Conservation (phyloP, 1,139 yeast species). For the Geotrichum bryndzae region DNA sequence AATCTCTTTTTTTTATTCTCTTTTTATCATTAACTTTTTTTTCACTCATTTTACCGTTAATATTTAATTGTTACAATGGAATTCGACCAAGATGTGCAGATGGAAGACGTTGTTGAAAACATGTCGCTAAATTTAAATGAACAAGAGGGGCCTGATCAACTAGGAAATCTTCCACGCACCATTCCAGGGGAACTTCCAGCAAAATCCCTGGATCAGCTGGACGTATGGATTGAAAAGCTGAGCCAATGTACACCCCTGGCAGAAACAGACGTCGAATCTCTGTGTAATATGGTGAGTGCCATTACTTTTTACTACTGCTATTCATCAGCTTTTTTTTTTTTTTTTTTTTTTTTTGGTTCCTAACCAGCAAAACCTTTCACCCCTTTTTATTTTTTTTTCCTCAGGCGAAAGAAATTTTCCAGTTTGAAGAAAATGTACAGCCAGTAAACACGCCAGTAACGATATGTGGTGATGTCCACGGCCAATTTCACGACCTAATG, state of each 20-base stretch:
- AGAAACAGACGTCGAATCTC: constrained; percentile 69
- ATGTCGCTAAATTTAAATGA: not conserved
- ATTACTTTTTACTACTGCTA: not conserved
- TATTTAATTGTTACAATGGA: constrained; percentile 9
- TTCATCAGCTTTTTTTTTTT: not conserved
- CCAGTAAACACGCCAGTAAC: constrained; percentile 88
- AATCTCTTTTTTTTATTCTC: not conserved
- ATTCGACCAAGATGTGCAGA: constrained; percentile 16
- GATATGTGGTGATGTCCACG: constrained; percentile 91
- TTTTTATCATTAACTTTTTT: not conserved
- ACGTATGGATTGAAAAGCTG: constrained; percentile 79
- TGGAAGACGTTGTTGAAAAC: constrained; percentile 18
- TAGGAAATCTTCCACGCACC: not conserved
- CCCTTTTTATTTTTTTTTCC: not conserved
- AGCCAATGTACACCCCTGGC: constrained; percentile 73
- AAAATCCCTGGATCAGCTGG: constrained; percentile 54
- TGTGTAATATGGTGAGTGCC: constrained; percentile 50
- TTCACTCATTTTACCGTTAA: not conserved
- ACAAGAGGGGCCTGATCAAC: not conserved
- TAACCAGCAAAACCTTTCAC: not conserved
- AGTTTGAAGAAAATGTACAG: constrained; percentile 55
- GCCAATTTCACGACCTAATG: constrained; percentile 82
- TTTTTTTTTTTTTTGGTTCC: not conserved
- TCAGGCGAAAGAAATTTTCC: constrained; percentile 26
- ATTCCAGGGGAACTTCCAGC: constrained; percentile 6